Evolutionary conservation across 768 basidiomycete genomes (phyloP), one percentile per base, ranked within the genome.

Genomic region (Amanita molliuscula): DNA sequence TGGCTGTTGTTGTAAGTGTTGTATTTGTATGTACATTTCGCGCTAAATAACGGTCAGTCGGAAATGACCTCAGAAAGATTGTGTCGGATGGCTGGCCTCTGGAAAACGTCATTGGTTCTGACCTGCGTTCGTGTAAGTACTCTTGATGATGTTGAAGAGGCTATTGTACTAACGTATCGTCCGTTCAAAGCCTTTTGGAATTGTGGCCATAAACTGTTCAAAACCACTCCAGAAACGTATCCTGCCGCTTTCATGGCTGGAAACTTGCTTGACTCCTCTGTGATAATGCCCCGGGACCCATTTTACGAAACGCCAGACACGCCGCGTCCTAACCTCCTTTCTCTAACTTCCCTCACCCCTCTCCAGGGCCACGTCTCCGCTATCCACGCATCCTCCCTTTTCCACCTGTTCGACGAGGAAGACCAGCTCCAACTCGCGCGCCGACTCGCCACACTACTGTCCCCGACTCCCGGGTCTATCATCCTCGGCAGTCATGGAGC

Each of bases 201-300:
- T 4, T 66, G 74, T 3, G 82, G 82, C 1, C 81, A 84, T 53
- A 66, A 75, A 37, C 66, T 85, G 13, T 86, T 82, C 64, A 70
- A 61, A 44, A 70, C 75, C 3, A 77, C 67, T 0, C 71, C 74
- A 0, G 63, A 72, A 34, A 67, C 72, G 0, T 83, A 79, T 61
- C 76, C 78, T 1, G 76, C 69, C 0, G 60, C 65, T 0, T 84
- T 85, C 58, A 47, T 84, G 13, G 61, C 68, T 10, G 83, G 82
- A 0, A 72, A 85, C 52, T 67, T 62, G 0, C 73, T 84, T 42
- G 70, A 81, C 52, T 62, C 71, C 6, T 51, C 54, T 2, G 65
- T 75, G 45, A 67, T 82, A 18, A 56, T 58, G 6, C 66, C 68
- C n/a, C 51, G 47, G 20, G 45, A 18, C 3, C 35, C 47, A 7